phyloP scores from a whole-genome alignment of 2,329 filamentous ascomycete species.

The Ustulina deusta region DNA sequence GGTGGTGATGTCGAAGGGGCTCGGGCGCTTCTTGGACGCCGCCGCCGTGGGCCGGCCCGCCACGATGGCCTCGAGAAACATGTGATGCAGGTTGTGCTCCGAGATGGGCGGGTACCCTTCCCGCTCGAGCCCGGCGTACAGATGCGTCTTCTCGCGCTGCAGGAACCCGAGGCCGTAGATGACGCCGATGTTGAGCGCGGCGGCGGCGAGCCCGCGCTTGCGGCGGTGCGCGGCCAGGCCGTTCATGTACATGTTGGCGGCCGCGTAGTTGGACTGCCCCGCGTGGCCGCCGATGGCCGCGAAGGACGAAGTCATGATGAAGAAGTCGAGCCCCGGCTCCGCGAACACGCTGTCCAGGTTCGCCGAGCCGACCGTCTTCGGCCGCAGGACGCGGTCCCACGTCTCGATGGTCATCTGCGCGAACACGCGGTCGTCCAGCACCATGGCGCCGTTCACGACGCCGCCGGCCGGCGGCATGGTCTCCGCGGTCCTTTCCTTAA shows the following conservation, averaged over 20 bases:
- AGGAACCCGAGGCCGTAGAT: constrained; percentile 60
- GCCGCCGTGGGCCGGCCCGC: constrained; percentile 54
- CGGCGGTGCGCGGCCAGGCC: constrained; percentile 55
- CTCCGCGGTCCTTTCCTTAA: constrained; percentile 44
- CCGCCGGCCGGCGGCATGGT: constrained; percentile 53
- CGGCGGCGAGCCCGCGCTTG: constrained; percentile 52
- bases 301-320: constrained; percentile 61
- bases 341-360: constrained; percentile 56
- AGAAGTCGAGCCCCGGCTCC: constrained; percentile 55
- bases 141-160: constrained; percentile 55
- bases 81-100: constrained; percentile 63
- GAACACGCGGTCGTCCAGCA: constrained; percentile 59
- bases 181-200: constrained; percentile 60
- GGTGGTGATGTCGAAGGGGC: constrained; percentile 54
- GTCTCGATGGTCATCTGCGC: constrained; percentile 55
- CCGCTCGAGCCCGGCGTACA: constrained; percentile 57
- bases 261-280: constrained; percentile 60
- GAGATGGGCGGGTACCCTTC: constrained; percentile 62
- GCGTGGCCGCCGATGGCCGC: constrained; percentile 59
- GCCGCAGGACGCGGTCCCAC: constrained; percentile 54
- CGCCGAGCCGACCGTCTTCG: constrained; percentile 56
- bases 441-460: constrained; percentile 60
- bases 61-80: constrained; percentile 64
- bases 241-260: constrained; percentile 63
- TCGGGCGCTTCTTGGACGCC: neutral